Evolutionary conservation across 768 basidiomycete species (phyloP).

Genomic region (Lactarius tabidus): DNA sequence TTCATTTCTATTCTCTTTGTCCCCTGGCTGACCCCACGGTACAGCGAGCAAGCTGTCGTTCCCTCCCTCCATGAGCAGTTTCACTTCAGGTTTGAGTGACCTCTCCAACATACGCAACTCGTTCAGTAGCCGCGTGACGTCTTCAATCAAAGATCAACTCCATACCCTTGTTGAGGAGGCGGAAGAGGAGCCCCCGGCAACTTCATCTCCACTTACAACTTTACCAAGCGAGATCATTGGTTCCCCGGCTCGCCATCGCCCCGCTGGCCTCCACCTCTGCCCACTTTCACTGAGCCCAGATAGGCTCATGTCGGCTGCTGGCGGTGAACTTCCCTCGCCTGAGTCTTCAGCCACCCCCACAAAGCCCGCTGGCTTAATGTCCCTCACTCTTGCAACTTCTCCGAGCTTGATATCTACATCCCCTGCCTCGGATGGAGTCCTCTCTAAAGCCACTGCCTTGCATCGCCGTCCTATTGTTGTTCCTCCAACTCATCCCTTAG

Average conservation of each 20-base stretch:
- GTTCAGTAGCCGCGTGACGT: conserved; percentile 65
- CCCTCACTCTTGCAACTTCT: conserved; percentile 45
- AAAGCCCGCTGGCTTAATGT: conserved; percentile 46
- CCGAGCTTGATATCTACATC: conserved; percentile 24
- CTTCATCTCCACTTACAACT: conserved; percentile 28
- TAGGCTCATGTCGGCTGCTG: conserved; percentile 36
- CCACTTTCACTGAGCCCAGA: too few species aligned
- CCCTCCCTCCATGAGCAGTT: conserved; percentile 48
- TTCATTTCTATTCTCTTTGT: conserved; percentile 27
- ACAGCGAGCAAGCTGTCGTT: too few species aligned
- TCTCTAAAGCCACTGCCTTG: conserved; percentile 21
- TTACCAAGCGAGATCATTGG: conserved; percentile 10
- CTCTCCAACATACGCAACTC: conserved; percentile 73
- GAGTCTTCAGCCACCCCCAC: conserved; percentile 54
- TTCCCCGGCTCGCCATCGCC: conserved; percentile 50
- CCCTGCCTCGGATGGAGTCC: conserved; percentile 8
- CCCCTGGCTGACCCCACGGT: neutral
- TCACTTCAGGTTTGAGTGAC: conserved; percentile 38
- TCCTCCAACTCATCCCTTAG: conserved; percentile 28
- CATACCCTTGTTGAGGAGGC: conserved; percentile 82
- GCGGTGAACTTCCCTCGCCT: conserved; percentile 26
- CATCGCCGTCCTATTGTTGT: conserved; percentile 35
- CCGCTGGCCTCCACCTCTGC: too few species aligned
- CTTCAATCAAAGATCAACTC: conserved; percentile 70
- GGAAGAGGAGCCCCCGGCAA: conserved; percentile 61